Evolutionary conservation across 306 rosid genomes (phyloP), one percentile per base, ranked within the genome.

Genomic region (Fragaria ananassa): DNA sequence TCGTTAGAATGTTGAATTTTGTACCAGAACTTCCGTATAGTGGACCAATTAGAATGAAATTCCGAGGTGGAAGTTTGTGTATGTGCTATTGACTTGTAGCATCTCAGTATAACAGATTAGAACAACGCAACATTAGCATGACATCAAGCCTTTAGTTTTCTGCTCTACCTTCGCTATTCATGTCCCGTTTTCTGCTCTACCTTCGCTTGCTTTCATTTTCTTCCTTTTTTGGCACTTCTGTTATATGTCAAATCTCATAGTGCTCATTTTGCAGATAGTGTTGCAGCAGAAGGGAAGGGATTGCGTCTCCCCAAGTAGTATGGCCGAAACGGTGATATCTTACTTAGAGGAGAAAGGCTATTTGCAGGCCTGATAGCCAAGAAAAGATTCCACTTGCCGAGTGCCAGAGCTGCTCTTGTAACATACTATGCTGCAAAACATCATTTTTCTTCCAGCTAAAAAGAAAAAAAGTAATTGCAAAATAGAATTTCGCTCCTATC

Each of bases 311-410:
- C 91, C 93, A 0, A 47, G 71, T 41, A 87, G 81, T 41, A 85
- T 95, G 97, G 93, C 93, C 18, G 88, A 88, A 69, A 76, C 74
- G 49, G 88, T 95, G 79, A 83, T 88, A 68, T 83, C 96, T 10
- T 92, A 89, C 86, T 83, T 95, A 85, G 91, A 88, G 82, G 89
- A 89, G 88, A 89, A 84, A 42, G 96, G 91, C 13, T 84, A 86
- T 84, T 84, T 95, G 74, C 81, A 75, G 75, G 89, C 91, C 62
- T 92, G 83, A 89, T 76, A 61, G 54, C 70, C 62, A 75, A 78
- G 44, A 80, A 35, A 63, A 47, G 56, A 80, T 61, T 70, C 80
- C 51, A 65, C 54, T 69, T 79, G 67, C 83, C 71, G 73, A 50
- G 74, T 78, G 66, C 74, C 39, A 67, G 61, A 35, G 47, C 49